phyloP scores from a whole-genome alignment of 345 rosid species.

The Linum tenue region DNA sequence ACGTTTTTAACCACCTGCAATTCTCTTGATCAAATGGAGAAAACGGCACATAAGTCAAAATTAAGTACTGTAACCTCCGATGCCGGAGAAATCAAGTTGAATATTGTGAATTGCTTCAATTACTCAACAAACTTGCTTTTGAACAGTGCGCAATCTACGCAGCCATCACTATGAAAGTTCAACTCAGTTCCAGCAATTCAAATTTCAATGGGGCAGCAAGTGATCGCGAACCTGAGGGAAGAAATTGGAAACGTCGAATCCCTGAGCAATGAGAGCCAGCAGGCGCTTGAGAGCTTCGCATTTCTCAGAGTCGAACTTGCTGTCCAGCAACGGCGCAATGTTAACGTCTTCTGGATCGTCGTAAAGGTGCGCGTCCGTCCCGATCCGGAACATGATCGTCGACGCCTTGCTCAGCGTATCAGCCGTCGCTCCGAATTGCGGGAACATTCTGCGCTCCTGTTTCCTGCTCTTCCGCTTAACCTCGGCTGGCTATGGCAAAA shows the following conservation, averaged over 20 bases:
- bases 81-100: not conserved
- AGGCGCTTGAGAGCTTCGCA: slow-evolving; percentile 94
- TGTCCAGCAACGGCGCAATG: slow-evolving; percentile 75
- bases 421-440: slow-evolving; percentile 71
- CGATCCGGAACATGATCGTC: slow-evolving; percentile 71
- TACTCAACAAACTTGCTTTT: too few relatives aligned
- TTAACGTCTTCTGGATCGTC: slow-evolving; percentile 92
- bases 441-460: slow-evolving; percentile 29
- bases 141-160: not conserved
- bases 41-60: not conserved
- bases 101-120: too few relatives aligned
- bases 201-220: not conserved
- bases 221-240: slow-evolving; percentile 68
- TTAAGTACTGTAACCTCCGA: not conserved
- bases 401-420: slow-evolving; percentile 92
- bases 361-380: slow-evolving; percentile 93
- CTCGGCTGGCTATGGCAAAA: not conserved
- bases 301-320: slow-evolving; percentile 90
- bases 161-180: not conserved
- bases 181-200: slow-evolving; percentile 1
- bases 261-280: slow-evolving; percentile 90
- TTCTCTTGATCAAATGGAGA: slow-evolving; percentile 12
- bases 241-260: slow-evolving; percentile 91
- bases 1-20: slow-evolving; percentile 91
- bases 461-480: not conserved